A percentile compares a stretch with the other conserved stretches of the same genome.
These are phyloP conservation scores for Saturnispora kantuleensis DNA, from an alignment of 805 yeast genomes.

Conservation along the genomic window DNA sequence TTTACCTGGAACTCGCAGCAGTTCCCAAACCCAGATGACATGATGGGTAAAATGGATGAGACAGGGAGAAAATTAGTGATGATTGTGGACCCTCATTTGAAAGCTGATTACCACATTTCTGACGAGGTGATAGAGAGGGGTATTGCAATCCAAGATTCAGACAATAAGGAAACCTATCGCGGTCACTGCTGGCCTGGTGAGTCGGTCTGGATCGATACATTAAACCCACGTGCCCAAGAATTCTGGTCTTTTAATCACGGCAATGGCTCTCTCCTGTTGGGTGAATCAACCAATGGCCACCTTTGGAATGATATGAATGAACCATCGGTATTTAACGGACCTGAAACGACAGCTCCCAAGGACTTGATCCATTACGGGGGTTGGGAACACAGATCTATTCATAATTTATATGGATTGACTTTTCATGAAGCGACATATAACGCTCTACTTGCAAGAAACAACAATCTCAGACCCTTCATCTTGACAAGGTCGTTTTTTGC, in stretches of 20 bases:
- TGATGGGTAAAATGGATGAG: slow-evolving; percentile 55
- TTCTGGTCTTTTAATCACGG: slow-evolving; percentile 50
- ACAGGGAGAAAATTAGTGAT: slow-evolving; percentile 77
- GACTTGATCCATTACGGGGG: slow-evolving; percentile 69
- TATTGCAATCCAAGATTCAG: slow-evolving; percentile 42
- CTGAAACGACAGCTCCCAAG: slow-evolving; percentile 84
- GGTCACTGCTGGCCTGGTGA: slow-evolving; percentile 99
- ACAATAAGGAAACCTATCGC: slow-evolving; percentile 34
- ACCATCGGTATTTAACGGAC: slow-evolving; percentile 90
- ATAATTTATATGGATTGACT: slow-evolving; percentile 74
- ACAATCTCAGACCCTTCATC: slow-evolving; percentile 67
- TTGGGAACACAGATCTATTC: slow-evolving; percentile 87
- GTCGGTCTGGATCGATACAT: slow-evolving; percentile 85
- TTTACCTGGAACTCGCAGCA: slow-evolving; percentile 78
- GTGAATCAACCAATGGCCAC: slow-evolving; percentile 53
- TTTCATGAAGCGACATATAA: slow-evolving; percentile 72
- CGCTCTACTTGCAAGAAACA: slow-evolving; percentile 45
- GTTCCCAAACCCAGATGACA: slow-evolving; percentile 65
- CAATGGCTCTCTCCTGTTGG: slow-evolving; percentile 36
- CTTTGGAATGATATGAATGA: slow-evolving; percentile 99
- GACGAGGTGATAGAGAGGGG: slow-evolving; percentile 38
- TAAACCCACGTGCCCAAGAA: slow-evolving; percentile 49
- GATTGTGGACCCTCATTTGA: slow-evolving; percentile 88
- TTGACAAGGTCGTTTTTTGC: slow-evolving; percentile 80
- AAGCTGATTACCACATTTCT: slow-evolving; percentile 58